Conservation (phyloP, 2,329 filamentous ascomycete genomes). For the Penicillium sp. region DNA sequence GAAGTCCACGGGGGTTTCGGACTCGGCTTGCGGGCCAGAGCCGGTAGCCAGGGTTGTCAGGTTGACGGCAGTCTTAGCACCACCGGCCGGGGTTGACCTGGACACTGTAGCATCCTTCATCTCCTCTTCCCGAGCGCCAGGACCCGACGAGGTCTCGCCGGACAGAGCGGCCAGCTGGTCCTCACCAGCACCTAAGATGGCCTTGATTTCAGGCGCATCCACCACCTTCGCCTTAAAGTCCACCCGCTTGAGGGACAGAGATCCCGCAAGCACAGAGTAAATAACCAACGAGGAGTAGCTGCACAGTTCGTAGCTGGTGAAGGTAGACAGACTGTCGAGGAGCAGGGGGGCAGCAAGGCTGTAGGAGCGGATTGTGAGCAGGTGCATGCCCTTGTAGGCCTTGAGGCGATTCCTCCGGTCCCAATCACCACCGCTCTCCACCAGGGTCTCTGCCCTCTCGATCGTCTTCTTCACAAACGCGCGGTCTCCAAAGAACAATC, state of each 20-base stretch:
- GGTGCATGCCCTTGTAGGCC: slow-evolving; percentile 94
- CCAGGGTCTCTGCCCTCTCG: slow-evolving; percentile 83
- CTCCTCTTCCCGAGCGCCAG: slow-evolving; percentile 75
- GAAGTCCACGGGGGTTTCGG: slow-evolving; percentile 86
- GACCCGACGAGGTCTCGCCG: slow-evolving; percentile 79
- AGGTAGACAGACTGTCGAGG: slow-evolving; percentile 95
- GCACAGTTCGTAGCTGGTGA: slow-evolving; percentile 98
- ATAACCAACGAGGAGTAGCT: slow-evolving; percentile 93
- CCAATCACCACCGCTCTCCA: slow-evolving; percentile 97
- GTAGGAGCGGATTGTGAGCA: slow-evolving; percentile 91
- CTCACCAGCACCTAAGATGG: slow-evolving; percentile 86
- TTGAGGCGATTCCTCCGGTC: slow-evolving; percentile 97
- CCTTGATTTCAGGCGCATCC: slow-evolving; percentile 97
- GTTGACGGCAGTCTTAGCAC: slow-evolving; percentile 78
- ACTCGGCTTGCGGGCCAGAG: slow-evolving; percentile 69
- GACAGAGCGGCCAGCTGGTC: slow-evolving; percentile 84
- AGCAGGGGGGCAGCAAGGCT: slow-evolving; percentile 87
- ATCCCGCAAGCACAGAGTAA: slow-evolving; percentile 93
- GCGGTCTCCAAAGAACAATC: slow-evolving; percentile 95
- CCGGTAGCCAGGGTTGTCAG: slow-evolving; percentile 78
- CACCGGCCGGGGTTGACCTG: slow-evolving; percentile 53
- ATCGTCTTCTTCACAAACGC: slow-evolving; percentile 90
- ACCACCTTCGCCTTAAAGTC: slow-evolving; percentile 99
- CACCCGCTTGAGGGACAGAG: slow-evolving; percentile 90
- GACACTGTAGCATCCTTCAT: slow-evolving; percentile 67